Conservation (phyloP, 2,329 filamentous ascomycete genomes). For the Clonostachys rosea region DNA sequence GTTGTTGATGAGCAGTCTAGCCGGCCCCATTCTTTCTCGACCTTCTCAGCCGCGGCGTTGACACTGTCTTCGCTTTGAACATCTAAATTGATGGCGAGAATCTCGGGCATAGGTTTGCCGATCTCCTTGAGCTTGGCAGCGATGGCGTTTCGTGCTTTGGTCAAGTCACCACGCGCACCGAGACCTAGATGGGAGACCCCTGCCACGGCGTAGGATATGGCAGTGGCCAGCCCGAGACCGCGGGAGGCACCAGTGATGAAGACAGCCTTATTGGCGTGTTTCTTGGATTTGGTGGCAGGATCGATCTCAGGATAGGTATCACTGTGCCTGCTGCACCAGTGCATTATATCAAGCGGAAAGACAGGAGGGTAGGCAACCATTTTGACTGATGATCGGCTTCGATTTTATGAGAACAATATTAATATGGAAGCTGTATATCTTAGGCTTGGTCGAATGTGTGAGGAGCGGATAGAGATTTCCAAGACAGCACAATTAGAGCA, state of each 20-base stretch:
- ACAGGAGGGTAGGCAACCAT: too few species aligned
- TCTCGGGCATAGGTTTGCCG: slow-evolving; percentile 13
- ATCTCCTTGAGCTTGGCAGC: slow-evolving; percentile 21
- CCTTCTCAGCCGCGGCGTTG: slow-evolving; percentile 11
- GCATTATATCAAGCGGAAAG: background rate
- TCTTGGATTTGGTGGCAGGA: slow-evolving; percentile 22
- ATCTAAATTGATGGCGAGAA: slow-evolving; percentile 34
- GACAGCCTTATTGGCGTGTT: slow-evolving; percentile 23
- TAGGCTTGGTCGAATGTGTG: too few species aligned
- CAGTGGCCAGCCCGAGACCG: slow-evolving; percentile 48
- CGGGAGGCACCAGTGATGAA: slow-evolving; percentile 52
- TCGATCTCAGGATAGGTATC: slow-evolving; percentile 43
- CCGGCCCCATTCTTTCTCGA: slow-evolving; percentile 8
- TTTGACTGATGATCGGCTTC: too few species aligned
- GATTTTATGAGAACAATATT: too few species aligned
- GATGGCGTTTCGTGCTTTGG: slow-evolving; percentile 15
- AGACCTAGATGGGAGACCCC: slow-evolving; percentile 46
- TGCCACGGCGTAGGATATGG: slow-evolving; percentile 49
- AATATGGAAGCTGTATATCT: too few species aligned
- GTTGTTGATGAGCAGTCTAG: slow-evolving; percentile 4
- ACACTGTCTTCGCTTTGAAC: slow-evolving; percentile 4
- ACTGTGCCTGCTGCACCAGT: background rate
- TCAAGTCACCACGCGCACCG: slow-evolving; percentile 39
- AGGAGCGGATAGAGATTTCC: too few species aligned
- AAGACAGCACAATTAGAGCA: too few species aligned